Evolutionary conservation across 768 basidiomycete genomes (phyloP).

Genomic region (Coprinopsis strossmayeri): DNA sequence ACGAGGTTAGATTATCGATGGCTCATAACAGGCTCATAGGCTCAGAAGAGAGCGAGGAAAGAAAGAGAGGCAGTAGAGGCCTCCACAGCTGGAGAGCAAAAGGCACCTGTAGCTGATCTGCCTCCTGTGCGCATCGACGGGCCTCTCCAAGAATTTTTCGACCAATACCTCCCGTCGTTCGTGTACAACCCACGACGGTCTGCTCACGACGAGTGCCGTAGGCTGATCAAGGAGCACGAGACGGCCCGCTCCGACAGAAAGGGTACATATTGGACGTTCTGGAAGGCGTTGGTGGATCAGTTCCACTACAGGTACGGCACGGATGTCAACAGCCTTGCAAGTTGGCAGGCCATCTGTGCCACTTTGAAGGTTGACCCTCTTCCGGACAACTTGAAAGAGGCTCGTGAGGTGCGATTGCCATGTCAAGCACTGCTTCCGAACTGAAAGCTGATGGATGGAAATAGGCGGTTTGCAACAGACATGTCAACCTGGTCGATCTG

Average conservation of each 20-base stretch:
- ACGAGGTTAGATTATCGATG: no score
- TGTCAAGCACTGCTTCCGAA: neutral
- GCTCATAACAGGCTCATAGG: no score
- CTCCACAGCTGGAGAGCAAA: no score
- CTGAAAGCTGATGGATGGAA: neutral
- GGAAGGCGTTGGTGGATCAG: conserved; percentile 6
- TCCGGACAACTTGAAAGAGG: conserved; percentile 1
- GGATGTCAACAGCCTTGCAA: conserved; percentile 8
- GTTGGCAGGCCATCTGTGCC: conserved; percentile 11
- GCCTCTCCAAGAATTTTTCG: conserved; percentile 7
- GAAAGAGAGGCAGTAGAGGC: no score
- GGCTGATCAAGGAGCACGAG: no score
- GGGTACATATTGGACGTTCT: neutral
- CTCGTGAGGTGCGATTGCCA: neutral
- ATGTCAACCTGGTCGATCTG: conserved; percentile 12
- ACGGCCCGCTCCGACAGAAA: no score
- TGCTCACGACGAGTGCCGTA: conserved; percentile 6
- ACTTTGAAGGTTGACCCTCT: conserved; percentile 4
- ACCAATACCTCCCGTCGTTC: conserved; percentile 5
- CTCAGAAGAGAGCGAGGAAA: no score
- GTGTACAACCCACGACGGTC: conserved; percentile 4
- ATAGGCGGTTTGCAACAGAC: conserved; percentile 1
- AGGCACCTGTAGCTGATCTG: no score
- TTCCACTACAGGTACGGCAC: conserved; percentile 12
- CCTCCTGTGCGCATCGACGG: neutral